Evolutionary conservation across 163 green algal species (phyloP).

Genomic region (Chloromonas sp.): DNA sequence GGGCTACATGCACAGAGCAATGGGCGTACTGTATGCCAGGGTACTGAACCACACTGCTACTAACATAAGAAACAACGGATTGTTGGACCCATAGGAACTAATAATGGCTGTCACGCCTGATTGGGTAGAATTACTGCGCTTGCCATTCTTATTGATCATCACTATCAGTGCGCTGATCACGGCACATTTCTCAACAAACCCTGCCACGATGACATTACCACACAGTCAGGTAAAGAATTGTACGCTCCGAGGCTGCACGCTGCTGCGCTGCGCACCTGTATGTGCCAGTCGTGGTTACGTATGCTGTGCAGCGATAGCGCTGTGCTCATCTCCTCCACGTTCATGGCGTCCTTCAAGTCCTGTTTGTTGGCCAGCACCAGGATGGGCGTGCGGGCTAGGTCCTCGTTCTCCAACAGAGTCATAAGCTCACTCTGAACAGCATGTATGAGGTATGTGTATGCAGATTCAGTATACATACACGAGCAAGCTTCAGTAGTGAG

Average conservation of each 20-base stretch:
- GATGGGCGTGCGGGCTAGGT: constrained; percentile 44
- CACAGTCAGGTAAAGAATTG: background rate
- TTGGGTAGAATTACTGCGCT: background rate
- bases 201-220: background rate
- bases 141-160: too few species aligned
- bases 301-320: constrained; percentile 40
- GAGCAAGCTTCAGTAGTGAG: too few species aligned
- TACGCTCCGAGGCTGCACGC: background rate
- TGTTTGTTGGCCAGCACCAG: constrained; percentile 76
- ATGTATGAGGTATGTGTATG: too few species aligned
- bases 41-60: too few species aligned
- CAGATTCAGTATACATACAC: too few species aligned
- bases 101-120: background rate
- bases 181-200: background rate
- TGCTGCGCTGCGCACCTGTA: constrained; percentile 12
- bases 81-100: too few species aligned
- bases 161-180: too few species aligned
- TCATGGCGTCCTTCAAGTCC: constrained; percentile 46
- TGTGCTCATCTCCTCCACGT: constrained; percentile 40
- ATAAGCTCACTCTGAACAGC: constrained; percentile 26
- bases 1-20: too few species aligned
- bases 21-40: too few species aligned
- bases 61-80: too few species aligned
- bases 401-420: constrained; percentile 33
- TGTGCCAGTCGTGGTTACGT: constrained; percentile 45